Conservation (phyloP, 768 basidiomycete genomes). For the Russula sp. region DNA sequence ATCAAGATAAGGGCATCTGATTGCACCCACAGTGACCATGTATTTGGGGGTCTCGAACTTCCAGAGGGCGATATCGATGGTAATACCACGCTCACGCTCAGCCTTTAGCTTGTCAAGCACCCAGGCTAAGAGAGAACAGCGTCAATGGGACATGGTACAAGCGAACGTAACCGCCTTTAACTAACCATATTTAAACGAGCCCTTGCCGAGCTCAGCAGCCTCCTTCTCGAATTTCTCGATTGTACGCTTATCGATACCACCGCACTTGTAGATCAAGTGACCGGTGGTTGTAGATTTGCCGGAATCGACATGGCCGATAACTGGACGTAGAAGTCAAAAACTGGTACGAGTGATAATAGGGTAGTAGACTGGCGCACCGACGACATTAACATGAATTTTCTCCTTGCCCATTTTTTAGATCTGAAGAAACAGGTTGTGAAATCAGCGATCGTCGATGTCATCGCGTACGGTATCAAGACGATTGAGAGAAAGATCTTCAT, state of each 20-base stretch:
- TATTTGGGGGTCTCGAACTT: conserved; percentile 99
- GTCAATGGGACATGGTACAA: conserved; percentile 20
- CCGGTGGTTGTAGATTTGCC: conserved; percentile 99
- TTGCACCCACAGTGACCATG: conserved; percentile 74
- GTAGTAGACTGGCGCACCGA: conserved; percentile 54
- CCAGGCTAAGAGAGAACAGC: conserved; percentile 63
- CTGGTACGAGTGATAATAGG: conserved; percentile 22
- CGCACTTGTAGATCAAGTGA: conserved; percentile 99
- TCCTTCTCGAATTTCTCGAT: conserved; percentile 99
- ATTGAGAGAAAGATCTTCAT: conserved; percentile 13
- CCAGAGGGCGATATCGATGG: conserved; percentile 99
- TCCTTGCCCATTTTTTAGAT: conserved; percentile 92
- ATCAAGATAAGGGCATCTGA: conserved; percentile 7
- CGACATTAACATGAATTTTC: conserved; percentile 95
- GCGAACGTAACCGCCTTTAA: conserved; percentile 19
- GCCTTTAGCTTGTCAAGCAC: conserved; percentile 99
- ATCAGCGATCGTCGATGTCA: conserved; percentile 13
- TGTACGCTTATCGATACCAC: conserved; percentile 99
- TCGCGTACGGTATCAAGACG: neutral
- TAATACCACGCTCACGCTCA: conserved; percentile 99
- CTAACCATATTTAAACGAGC: conserved; percentile 95
- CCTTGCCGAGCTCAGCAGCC: conserved; percentile 99
- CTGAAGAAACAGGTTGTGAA: conserved; percentile 28
- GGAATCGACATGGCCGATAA: conserved; percentile 99
- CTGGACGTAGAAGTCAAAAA: conserved; percentile 40